Base-by-base conservation (phyloP, 2,329 filamentous ascomycete genomes). In the Xylariaceae sp. region DNA sequence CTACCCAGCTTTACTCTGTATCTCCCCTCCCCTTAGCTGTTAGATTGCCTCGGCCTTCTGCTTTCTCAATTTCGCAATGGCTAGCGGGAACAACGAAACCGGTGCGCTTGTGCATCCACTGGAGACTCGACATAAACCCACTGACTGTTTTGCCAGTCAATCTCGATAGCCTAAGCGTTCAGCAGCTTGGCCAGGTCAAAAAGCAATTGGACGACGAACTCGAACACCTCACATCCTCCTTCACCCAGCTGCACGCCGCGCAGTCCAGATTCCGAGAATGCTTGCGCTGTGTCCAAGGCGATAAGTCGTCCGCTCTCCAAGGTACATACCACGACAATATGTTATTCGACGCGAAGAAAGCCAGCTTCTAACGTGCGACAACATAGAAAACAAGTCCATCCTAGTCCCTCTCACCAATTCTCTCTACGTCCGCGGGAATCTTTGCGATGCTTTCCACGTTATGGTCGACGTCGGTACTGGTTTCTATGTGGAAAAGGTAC, bases 141-240 rank as follows among this genome's bases (percentile, higher is more conserved):
- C 32, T 37, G 18, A 42, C n/a, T 37, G 4, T 48, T 52, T 56
- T n/a, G 44, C 44, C 64, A 85, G 83, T 86, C 64, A 83, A 82
- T 65, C 79, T 99, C 68, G 86, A 88, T 67, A 86, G 84, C 59
- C 88, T 99, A 68, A 89, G 89, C 67, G 81, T 88, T 21, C 90
- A 91, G 64, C 93, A 97, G 77, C 89, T 99, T 65, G 88, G 86
- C 65, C 87, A 91, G 67, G 88, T 99, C 65, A 97, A 99, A 81
- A 92, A 95, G 74, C 93, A 97, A 74, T 88, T 99, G 64, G 93
- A 96, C 74, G 89, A 95, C 69, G 95, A 99, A 77, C 88, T 99
- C 63, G 91, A 96, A 73, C 93, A 98, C 78, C 85, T 99, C 64
- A 96, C 91, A 2, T 84, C 81, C 54, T 98, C 95, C 9, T 96